Percentiles rank a stretch among this genome's conserved stretches.
Conservation (phyloP, 1,139 yeast species). For the Suhomyces kunorum region DNA sequence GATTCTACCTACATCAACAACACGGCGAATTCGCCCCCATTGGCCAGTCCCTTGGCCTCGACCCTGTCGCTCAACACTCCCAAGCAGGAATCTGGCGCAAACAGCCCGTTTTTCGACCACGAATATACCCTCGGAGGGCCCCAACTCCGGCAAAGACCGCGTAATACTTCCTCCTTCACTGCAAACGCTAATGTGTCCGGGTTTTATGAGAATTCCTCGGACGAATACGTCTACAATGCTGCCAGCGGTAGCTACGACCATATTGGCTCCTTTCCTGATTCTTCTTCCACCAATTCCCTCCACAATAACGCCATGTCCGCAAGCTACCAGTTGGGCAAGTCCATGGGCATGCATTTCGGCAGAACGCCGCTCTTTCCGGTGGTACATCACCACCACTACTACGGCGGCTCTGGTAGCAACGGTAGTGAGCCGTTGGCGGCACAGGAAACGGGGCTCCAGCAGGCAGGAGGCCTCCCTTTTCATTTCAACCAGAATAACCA, state of each 20-base stretch:
- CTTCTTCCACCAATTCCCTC: too few relatives aligned
- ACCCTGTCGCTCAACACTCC: not conserved
- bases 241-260: slow-evolving; percentile 22
- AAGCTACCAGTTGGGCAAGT: slow-evolving; percentile 16
- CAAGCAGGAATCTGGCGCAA: not conserved
- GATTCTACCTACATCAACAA: too few relatives aligned
- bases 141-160: slow-evolving; percentile 1
- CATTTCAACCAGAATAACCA: too few relatives aligned
- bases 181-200: slow-evolving; percentile 22
- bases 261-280: too few relatives aligned
- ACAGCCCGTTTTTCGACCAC: slow-evolving; percentile 3
- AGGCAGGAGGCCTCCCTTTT: not conserved
- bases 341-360: slow-evolving; percentile 8
- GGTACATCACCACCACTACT: slow-evolving; percentile 14
- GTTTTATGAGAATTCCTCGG: slow-evolving; percentile 17
- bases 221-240: slow-evolving; percentile 28
- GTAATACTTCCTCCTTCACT: slow-evolving; percentile 24
- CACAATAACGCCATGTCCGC: slow-evolving; percentile 15
- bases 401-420: not conserved
- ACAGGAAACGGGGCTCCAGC: not conserved
- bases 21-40: not conserved
- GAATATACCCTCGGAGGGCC: slow-evolving; percentile 4
- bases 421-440: not conserved
- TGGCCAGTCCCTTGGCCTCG: not conserved
- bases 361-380: slow-evolving; percentile 4